A percentile compares a stretch with the other conserved stretches of the same genome.
Conservation (phyloP, 2,329 filamentous ascomycete species). For the Coleophoma crateriformis region DNA sequence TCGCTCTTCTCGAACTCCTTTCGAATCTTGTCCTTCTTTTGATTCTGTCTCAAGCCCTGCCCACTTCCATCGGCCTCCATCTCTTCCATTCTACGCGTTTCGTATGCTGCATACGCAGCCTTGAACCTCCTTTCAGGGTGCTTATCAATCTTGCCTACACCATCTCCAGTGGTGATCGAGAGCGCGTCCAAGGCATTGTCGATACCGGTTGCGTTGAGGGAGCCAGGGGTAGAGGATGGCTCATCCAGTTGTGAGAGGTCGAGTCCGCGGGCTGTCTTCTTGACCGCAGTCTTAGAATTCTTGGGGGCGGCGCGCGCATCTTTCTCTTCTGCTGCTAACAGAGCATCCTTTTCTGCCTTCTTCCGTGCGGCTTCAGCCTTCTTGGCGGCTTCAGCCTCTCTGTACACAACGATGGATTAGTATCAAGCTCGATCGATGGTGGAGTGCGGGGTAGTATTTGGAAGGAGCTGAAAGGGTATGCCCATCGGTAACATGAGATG, state of each 20-base stretch:
- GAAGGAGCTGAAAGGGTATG: neutral
- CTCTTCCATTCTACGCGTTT: constrained; percentile 76
- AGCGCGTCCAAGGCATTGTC: constrained; percentile 91
- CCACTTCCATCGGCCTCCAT: constrained; percentile 75
- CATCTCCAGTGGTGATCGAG: constrained; percentile 52
- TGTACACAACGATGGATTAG: constrained; percentile 29
- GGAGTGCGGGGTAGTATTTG: constrained; percentile 7
- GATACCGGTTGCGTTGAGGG: constrained; percentile 81
- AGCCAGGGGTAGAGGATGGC: constrained; percentile 27
- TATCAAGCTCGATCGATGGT: constrained; percentile 2
- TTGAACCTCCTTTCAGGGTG: constrained; percentile 86
- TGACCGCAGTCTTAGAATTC: constrained; percentile 62
- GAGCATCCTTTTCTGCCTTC: constrained; percentile 86
- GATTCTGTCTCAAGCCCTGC: constrained; percentile 70
- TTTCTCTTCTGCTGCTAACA: constrained; percentile 82
- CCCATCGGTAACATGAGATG: neutral
- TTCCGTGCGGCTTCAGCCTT: constrained; percentile 78
- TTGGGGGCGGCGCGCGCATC: constrained; percentile 63
- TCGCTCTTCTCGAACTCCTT: constrained; percentile 95
- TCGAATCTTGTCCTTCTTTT: constrained; percentile 75
- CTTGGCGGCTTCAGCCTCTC: constrained; percentile 79
- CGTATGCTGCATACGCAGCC: constrained; percentile 77
- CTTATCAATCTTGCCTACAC: constrained; percentile 67
- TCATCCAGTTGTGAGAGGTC: constrained; percentile 72
- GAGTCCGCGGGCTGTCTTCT: constrained; percentile 62